Evolutionary conservation across 495 filamentous ascomycete species (phyloP).

Genomic region (Daldinia vernicosa): DNA sequence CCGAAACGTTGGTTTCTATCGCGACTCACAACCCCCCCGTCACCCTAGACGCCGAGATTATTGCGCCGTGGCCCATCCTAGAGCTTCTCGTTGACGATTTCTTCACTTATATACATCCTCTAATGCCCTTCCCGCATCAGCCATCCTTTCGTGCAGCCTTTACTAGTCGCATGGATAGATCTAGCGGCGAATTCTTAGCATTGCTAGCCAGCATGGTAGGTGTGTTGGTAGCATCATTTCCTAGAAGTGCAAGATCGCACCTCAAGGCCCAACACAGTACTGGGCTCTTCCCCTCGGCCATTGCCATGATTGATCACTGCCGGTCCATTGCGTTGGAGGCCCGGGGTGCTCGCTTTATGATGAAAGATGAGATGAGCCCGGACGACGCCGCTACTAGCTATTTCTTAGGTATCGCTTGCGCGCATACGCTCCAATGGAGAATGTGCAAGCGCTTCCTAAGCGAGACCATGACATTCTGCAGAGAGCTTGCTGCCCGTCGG

Average conservation of each 20-base stretch:
- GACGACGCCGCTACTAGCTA: constrained; percentile 90
- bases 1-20: constrained; percentile 58
- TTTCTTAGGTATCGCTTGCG: constrained; percentile 75
- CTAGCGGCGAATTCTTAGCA: constrained; percentile 74
- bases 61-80: constrained; percentile 73
- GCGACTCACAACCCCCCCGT: constrained; percentile 42
- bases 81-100: constrained; percentile 82
- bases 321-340: constrained; percentile 76
- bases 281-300: constrained; percentile 70
- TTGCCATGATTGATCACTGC: constrained; percentile 76
- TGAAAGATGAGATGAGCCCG: constrained; percentile 69
- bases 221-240: constrained; percentile 79
- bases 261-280: constrained; percentile 69
- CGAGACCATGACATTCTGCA: constrained; percentile 76
- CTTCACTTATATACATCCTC: constrained; percentile 88
- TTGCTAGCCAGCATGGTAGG: constrained; percentile 85
- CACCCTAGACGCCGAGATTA: constrained; percentile 71
- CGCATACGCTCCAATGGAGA: constrained; percentile 73
- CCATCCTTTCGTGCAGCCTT: constrained; percentile 82
- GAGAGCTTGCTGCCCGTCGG: constrained; percentile 62
- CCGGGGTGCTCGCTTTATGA: constrained; percentile 72
- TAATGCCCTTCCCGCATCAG: constrained; percentile 87
- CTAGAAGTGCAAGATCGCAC: constrained; percentile 75
- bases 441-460: constrained; percentile 73
- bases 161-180: constrained; percentile 72